phyloP scores from a whole-genome alignment of 208 protist genomes.

The Porcisia deanei region DNA sequence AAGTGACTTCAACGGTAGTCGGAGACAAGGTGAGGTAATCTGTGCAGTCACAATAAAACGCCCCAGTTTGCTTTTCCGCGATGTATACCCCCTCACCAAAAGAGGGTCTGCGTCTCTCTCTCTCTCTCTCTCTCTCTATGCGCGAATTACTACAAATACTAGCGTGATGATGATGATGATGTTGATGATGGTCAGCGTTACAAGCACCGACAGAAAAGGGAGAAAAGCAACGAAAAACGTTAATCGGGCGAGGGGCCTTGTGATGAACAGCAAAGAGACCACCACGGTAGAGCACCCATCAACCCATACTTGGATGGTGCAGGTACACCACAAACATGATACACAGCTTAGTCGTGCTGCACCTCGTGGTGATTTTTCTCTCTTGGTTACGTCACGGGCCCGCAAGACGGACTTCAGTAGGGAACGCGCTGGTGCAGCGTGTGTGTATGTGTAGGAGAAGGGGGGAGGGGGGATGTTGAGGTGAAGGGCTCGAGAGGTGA shows the following conservation, averaged over 20 bases:
- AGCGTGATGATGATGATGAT: too few species aligned
- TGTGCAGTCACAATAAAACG: too few species aligned
- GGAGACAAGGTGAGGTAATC: too few species aligned
- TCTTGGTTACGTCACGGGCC: neutral
- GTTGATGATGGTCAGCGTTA: too few species aligned
- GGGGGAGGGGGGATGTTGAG: neutral
- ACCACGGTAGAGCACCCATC: neutral
- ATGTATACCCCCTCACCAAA: too few species aligned
- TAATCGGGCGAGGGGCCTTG: too few species aligned
- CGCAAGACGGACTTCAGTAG: neutral
- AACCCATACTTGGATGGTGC: neutral
- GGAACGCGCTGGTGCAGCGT: neutral
- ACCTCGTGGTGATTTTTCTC: neutral
- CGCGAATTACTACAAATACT: too few species aligned
- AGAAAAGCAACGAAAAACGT: neutral
- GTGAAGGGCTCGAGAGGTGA: neutral
- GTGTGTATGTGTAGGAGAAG: neutral
- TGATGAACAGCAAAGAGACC: conserved; percentile 1
- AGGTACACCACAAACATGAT: neutral
- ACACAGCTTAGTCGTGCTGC: neutral
- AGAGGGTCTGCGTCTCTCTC: too few species aligned
- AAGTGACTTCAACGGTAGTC: too few species aligned
- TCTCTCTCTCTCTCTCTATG: neutral
- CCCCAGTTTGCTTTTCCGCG: too few species aligned
- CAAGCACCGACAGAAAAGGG: neutral